These are phyloP conservation scores for Seiridium cupressi DNA, from an alignment of 2,329 filamentous ascomycete species.

Conservation along the genomic window DNA sequence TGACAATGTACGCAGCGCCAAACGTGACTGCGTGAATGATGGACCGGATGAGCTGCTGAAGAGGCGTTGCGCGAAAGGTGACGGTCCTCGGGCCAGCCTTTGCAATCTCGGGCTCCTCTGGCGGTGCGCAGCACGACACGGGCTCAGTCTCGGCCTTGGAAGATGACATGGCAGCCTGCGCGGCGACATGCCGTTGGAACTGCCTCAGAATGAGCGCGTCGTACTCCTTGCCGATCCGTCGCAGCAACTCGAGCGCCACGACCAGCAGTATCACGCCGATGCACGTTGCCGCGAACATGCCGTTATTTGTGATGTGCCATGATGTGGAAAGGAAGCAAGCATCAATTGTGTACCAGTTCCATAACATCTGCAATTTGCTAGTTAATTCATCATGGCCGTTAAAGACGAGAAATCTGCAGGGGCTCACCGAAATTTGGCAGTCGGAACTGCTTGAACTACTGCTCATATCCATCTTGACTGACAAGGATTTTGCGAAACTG, in stretches of 20 bases:
- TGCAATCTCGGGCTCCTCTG: conserved; percentile 7
- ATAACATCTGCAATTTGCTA: conserved; percentile 35
- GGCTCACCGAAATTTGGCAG: conserved; percentile 11
- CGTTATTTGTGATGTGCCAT: conserved; percentile 38
- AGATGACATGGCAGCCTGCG: conserved; percentile 16
- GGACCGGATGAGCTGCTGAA: conserved; percentile 38
- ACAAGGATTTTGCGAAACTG: too few species aligned
- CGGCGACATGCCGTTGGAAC: conserved; percentile 32
- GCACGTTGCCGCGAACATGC: conserved; percentile 41
- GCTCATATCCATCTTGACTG: conserved; percentile 10
- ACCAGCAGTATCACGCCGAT: conserved; percentile 40
- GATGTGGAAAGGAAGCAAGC: conserved; percentile 39
- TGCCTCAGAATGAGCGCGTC: conserved; percentile 37
- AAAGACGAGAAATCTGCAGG: not conserved
- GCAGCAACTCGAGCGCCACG: conserved; percentile 37
- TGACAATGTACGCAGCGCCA: conserved; percentile 41
- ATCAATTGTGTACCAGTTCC: conserved; percentile 42
- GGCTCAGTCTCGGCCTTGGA: conserved; percentile 8
- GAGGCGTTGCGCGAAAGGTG: conserved; percentile 36
- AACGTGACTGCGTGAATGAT: conserved; percentile 38
- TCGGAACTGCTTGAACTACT: not conserved
- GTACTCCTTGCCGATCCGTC: conserved; percentile 40
- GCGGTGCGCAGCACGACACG: conserved; percentile 13
- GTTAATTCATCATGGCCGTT: not conserved
- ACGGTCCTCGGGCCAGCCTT: conserved; percentile 15